These are phyloP conservation scores for Fusarium abutilonis DNA, from an alignment of 2,329 filamentous ascomycete species.

Conservation along the genomic window DNA sequence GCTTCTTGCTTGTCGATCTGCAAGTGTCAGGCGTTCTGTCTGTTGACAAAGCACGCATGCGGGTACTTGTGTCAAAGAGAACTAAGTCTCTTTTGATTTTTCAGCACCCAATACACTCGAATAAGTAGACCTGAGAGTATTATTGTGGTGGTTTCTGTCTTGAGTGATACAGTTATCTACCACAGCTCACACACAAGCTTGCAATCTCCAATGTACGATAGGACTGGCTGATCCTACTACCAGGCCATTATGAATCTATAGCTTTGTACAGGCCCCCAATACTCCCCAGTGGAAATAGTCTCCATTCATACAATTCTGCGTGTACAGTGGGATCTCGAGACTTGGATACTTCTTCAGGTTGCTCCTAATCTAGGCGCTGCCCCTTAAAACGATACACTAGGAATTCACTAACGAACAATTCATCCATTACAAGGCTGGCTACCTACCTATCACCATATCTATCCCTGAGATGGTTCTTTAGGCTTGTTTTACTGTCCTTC, in stretches of 20 bases:
- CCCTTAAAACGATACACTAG: neutral
- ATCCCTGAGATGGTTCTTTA: neutral
- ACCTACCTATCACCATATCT: neutral
- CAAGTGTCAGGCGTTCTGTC: constrained; percentile 1
- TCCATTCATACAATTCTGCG: neutral
- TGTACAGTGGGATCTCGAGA: neutral
- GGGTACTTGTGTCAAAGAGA: too few species aligned
- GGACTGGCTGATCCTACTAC: too few species aligned
- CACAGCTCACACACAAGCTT: too few species aligned
- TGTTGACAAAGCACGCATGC: neutral
- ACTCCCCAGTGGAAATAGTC: neutral
- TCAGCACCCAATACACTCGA: too few species aligned
- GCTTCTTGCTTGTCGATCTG: neutral
- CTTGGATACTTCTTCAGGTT: neutral
- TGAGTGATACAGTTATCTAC: too few species aligned
- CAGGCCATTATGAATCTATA: neutral
- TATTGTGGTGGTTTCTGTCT: too few species aligned
- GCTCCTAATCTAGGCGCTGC: neutral
- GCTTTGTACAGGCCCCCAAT: neutral
- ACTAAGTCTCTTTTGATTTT: too few species aligned
- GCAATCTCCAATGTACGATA: too few species aligned
- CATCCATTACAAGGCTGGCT: neutral
- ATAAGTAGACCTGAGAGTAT: too few species aligned
- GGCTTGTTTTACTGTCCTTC: neutral
- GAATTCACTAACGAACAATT: neutral